Evolutionary conservation across 306 rosid genomes (phyloP), one percentile per base, ranked within the genome.

Genomic region (Carpinus viminea): DNA sequence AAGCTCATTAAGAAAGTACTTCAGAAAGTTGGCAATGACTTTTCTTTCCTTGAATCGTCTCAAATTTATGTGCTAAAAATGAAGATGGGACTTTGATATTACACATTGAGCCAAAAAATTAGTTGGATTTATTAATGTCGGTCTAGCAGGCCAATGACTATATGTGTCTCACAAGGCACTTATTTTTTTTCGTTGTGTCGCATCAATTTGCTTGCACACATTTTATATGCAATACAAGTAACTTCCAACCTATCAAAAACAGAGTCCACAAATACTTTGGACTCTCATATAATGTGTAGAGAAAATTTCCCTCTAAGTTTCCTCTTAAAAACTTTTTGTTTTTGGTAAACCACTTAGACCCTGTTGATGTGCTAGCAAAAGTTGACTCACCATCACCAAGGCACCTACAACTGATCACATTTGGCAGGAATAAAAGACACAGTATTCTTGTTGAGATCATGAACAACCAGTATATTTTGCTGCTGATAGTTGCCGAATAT

Each of bases 391-490:
- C 4, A 12, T 62, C 16, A 28, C n/a, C 4, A 12, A 28, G 13
- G 68, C 41, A 1, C 13, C 45, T 70, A 88, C 62, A 88, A 26
- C 5, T 55, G 38, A 61, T 70, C 64, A n/a, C 91, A 88, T 15
- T 83, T 75, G 12, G 87, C 79, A 4, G 84, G 91, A 80, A 83
- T 68, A 74, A 85, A 88, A 0, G 91, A 83, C 9, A 88, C 0
- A 1, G 79, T 81, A 28, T 83, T 86, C 69, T 83, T 57, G 0
- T 16, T 74, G 76, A 85, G 86, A 75, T 88, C 87, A 71, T 85
- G 89, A 20, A 83, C 36, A 61, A 85, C 89, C 78, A 88, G 47
- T 41, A 81, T 34, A 41, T 88, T 88, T 68, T 79, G 91, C 78
- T 88, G 88, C 76, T 85, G 87, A 69, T 70, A 52, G 62, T 88